Evolutionary conservation across 768 basidiomycete genomes (phyloP).

Genomic region (Pluteus cervinus): DNA sequence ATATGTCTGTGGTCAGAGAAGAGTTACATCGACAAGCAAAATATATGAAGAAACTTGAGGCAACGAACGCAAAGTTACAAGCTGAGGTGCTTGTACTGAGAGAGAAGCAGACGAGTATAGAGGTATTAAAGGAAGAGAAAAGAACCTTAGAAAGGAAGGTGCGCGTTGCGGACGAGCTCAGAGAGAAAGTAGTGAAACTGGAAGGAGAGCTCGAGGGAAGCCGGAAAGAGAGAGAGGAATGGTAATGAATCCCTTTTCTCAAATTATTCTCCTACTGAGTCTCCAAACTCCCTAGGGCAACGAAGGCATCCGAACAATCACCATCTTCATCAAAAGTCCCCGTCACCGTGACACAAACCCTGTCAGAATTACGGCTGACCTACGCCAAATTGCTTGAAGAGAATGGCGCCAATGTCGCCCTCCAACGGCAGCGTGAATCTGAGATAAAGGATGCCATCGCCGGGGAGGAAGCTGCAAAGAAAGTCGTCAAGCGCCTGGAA

Average conservation of each 20-base stretch:
- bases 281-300: slow-evolving; percentile 31
- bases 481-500: slow-evolving; percentile 25
- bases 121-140: slow-evolving; percentile 74
- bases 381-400: slow-evolving; percentile 65
- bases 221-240: slow-evolving; percentile 49
- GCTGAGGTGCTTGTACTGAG: slow-evolving; percentile 48
- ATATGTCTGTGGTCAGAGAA: slow-evolving; percentile 58
- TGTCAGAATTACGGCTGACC: slow-evolving; percentile 53
- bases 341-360: slow-evolving; percentile 48
- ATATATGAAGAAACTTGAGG: slow-evolving; percentile 56
- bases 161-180: slow-evolving; percentile 41
- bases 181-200: slow-evolving; percentile 47
- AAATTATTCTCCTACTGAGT: slow-evolving; percentile 1
- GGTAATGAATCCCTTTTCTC: slow-evolving; percentile 29
- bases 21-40: slow-evolving; percentile 63
- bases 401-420: slow-evolving; percentile 50
- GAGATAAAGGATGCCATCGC: slow-evolving; percentile 38
- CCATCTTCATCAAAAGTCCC: slow-evolving; percentile 39
- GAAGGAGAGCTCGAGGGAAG: slow-evolving; percentile 65
- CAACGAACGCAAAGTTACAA: slow-evolving; percentile 47
- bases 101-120: slow-evolving; percentile 53
- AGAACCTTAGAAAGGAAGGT: slow-evolving; percentile 52
- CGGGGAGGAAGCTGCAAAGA: slow-evolving; percentile 29
- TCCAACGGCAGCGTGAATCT: slow-evolving; percentile 46
- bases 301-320: slow-evolving; percentile 21